Conservation (phyloP, 768 basidiomycete genomes). For the Psilocybe cubensis region DNA sequence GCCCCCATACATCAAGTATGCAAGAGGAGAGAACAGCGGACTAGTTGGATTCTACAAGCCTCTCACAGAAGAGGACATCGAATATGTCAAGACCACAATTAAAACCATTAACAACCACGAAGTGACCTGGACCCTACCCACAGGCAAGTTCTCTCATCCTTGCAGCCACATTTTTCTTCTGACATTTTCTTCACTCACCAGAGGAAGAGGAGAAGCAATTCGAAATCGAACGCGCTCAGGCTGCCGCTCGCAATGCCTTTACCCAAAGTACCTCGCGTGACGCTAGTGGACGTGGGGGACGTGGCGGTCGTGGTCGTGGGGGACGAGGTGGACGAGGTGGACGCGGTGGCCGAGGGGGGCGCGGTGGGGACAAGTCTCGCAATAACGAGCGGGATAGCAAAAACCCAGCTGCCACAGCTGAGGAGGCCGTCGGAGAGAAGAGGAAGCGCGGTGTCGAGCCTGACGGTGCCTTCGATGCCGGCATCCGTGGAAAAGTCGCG, state of each 20-base stretch:
- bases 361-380: slow-evolving; percentile 36
- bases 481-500: slow-evolving; percentile 63
- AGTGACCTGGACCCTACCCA: slow-evolving; percentile 66
- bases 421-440: slow-evolving; percentile 67
- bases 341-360: slow-evolving; percentile 41
- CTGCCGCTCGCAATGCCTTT: slow-evolving; percentile 59
- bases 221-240: slow-evolving; percentile 74
- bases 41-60: slow-evolving; percentile 68
- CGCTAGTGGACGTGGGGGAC: slow-evolving; percentile 31
- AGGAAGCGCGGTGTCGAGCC: slow-evolving; percentile 78
- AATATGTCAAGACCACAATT: slow-evolving; percentile 67
- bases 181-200: slow-evolving; percentile 26
- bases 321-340: slow-evolving; percentile 46
- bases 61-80: slow-evolving; percentile 72
- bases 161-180: neutral
- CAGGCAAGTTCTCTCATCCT: slow-evolving; percentile 41
- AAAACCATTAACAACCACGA: slow-evolving; percentile 66
- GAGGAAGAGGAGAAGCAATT: slow-evolving; percentile 76
- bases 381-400: slow-evolving; percentile 39
- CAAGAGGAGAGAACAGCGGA: slow-evolving; percentile 47
- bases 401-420: slow-evolving; percentile 28
- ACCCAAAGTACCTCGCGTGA: slow-evolving; percentile 32
- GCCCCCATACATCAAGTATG: slow-evolving; percentile 55
- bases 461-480: slow-evolving; percentile 74
- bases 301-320: slow-evolving; percentile 44